Percentiles rank a stretch among this genome's conserved stretches.
These are phyloP conservation scores for Psilocybe azurescens DNA, from an alignment of 768 basidiomycete species.

Conservation along the genomic window DNA sequence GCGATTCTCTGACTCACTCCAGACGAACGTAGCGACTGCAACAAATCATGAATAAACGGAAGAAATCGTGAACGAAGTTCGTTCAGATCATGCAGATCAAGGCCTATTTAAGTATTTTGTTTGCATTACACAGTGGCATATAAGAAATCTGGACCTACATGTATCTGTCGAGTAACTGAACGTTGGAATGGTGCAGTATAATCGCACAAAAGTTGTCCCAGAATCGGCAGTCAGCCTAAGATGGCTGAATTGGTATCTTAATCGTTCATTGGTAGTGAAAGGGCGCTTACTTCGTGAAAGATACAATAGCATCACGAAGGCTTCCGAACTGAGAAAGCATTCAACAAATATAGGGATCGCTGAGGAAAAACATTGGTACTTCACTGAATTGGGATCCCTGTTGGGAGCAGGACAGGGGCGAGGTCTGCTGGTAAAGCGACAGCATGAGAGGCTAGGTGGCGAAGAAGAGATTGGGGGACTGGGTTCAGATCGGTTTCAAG, in stretches of 20 bases:
- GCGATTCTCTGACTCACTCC: slow-evolving; percentile 50
- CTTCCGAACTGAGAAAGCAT: slow-evolving; percentile 47
- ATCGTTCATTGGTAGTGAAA: neutral
- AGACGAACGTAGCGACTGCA: slow-evolving; percentile 61
- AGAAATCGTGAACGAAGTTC: slow-evolving; percentile 67
- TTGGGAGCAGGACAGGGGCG: slow-evolving; percentile 14
- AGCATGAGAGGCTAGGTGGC: slow-evolving; percentile 10
- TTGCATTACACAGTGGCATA: neutral
- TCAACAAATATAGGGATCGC: neutral
- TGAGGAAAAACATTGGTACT: slow-evolving; percentile 5
- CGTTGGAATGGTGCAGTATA: slow-evolving; percentile 73
- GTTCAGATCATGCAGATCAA: slow-evolving; percentile 73
- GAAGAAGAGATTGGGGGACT: slow-evolving; percentile 2
- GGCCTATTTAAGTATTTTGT: slow-evolving; percentile 40
- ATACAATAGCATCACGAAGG: slow-evolving; percentile 60
- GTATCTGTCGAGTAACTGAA: slow-evolving; percentile 63
- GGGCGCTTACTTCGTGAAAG: slow-evolving; percentile 60
- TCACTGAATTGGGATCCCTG: slow-evolving; percentile 13
- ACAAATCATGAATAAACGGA: slow-evolving; percentile 65
- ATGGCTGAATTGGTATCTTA: neutral
- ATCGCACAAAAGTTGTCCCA: slow-evolving; percentile 51
- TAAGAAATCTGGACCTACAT: slow-evolving; percentile 44
- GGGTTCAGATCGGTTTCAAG: slow-evolving; percentile 10
- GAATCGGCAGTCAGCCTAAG: slow-evolving; percentile 54
- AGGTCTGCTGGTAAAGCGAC: slow-evolving; percentile 10